phyloP scores from a whole-genome alignment of 768 basidiomycete genomes.

The Suillus discolor region DNA sequence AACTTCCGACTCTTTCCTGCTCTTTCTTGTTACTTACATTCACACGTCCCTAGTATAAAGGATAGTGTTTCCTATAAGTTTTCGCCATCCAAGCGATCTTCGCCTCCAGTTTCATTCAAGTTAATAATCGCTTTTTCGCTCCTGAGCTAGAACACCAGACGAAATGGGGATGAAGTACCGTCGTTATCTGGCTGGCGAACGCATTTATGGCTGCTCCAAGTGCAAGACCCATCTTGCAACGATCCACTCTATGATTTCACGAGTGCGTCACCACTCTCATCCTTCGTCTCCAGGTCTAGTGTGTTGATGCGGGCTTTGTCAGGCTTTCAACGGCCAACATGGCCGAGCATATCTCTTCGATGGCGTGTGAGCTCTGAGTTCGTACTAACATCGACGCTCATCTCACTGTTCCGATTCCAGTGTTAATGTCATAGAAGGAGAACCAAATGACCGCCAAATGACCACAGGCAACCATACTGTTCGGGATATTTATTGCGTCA shows the following conservation, averaged over 20 bases:
- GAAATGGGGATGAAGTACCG: conserved; percentile 90
- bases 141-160: conserved; percentile 10
- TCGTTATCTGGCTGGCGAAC: conserved; percentile 80
- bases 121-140: conserved; percentile 1
- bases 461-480: conserved; percentile 97
- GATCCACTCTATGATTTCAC: conserved; percentile 87
- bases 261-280: conserved; percentile 50
- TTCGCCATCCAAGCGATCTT: conserved; percentile 9
- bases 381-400: conserved; percentile 16
- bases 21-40: conserved; percentile 19
- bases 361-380: conserved; percentile 68
- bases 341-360: conserved; percentile 95
- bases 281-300: conserved; percentile 1
- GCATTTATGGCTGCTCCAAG: conserved; percentile 84
- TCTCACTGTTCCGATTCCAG: conserved; percentile 41
- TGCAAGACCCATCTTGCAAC: conserved; percentile 93
- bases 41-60: conserved; percentile 35
- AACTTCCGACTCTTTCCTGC: conserved; percentile 16
- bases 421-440: conserved; percentile 90
- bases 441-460: conserved; percentile 91
- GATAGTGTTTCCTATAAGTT: conserved; percentile 7
- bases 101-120: not conserved
- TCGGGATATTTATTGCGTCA: conserved; percentile 91
- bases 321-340: conserved; percentile 98
- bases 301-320: conserved; percentile 22